Percentiles rank a stretch among this genome's conserved stretches.
These are phyloP conservation scores for Brassica nigra DNA, from an alignment of 345 rosid species.

Conservation along the genomic window DNA sequence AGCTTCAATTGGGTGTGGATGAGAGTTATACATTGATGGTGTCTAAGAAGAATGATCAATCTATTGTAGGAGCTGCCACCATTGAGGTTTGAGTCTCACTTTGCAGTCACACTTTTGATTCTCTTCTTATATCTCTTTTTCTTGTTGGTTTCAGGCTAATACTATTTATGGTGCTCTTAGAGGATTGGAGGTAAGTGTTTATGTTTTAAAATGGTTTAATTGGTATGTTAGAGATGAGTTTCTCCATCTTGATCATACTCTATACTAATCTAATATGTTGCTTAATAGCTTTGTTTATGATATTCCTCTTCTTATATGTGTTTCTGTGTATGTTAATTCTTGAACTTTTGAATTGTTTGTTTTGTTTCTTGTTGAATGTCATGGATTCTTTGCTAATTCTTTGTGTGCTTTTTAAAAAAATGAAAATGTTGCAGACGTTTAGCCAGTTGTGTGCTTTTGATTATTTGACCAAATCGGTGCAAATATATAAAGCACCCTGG, in stretches of 20 bases:
- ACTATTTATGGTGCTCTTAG: conserved; percentile 87
- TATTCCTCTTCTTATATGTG: not conserved
- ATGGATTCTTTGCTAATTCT: not conserved
- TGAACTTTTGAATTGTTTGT: not conserved
- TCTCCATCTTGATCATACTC: conserved; percentile 3
- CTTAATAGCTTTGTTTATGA: too few relatives aligned
- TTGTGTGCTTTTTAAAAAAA: not conserved
- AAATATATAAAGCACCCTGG: conserved; percentile 82
- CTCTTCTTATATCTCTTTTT: not conserved
- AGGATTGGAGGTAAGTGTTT: conserved; percentile 74
- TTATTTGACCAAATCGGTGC: conserved; percentile 65
- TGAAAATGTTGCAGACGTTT: conserved; percentile 67
- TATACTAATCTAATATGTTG: too few relatives aligned
- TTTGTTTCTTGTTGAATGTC: not conserved
- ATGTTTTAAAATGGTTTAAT: not conserved
- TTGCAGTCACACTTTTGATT: not conserved
- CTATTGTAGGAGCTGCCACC: conserved; percentile 57
- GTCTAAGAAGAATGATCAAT: conserved; percentile 50
- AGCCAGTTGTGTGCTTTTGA: conserved; percentile 89
- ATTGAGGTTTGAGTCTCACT: conserved; percentile 60
- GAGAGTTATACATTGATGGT: conserved; percentile 54
- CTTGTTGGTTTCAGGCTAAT: conserved; percentile 66
- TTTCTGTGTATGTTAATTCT: not conserved
- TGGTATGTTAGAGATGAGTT: not conserved
- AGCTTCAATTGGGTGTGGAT: conserved; percentile 52